Evolutionary conservation across 257 asterid species (phyloP).

Genomic region (Mentha longifolia): DNA sequence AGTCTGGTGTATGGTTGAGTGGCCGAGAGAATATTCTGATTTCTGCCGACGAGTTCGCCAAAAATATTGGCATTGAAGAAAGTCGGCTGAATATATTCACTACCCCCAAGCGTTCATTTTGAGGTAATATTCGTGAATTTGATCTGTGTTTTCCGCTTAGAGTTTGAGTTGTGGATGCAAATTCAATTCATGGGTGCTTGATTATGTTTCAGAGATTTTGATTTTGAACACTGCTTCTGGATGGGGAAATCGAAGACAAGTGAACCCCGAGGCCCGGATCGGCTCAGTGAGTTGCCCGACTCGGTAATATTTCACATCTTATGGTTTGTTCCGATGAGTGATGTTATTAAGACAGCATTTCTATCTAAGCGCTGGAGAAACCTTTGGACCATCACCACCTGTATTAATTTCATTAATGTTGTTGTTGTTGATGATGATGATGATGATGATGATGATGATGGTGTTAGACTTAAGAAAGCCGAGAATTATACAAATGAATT

Average conservation of each 20-base stretch:
- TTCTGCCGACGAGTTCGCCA: too few species aligned
- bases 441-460: too few species aligned
- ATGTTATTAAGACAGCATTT: not conserved
- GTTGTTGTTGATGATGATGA: too few species aligned
- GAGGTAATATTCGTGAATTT: not conserved
- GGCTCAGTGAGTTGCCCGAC: slow-evolving; percentile 19
- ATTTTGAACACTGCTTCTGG: not conserved
- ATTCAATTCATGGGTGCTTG: not conserved
- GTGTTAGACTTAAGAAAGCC: not conserved
- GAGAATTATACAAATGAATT: not conserved
- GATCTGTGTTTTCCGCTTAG: too few species aligned
- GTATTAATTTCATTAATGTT: not conserved
- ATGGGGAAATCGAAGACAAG: not conserved
- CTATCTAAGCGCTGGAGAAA: slow-evolving; percentile 4
- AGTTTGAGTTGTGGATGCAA: not conserved
- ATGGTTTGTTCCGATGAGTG: not conserved
- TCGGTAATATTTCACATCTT: not conserved
- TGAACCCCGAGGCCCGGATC: not conserved
- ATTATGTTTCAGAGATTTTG: not conserved
- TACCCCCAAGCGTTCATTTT: too few species aligned
- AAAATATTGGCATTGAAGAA: too few species aligned
- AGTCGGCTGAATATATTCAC: too few species aligned
- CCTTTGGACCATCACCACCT: slow-evolving; percentile 7
- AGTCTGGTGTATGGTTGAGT: too few species aligned
- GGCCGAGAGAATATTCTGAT: too few species aligned